A percentile compares a stretch with the other conserved stretches of the same genome.
Evolutionary conservation across 83 land plant species (phyloP).

Genomic region (Diphasiastrum complanatum): DNA sequence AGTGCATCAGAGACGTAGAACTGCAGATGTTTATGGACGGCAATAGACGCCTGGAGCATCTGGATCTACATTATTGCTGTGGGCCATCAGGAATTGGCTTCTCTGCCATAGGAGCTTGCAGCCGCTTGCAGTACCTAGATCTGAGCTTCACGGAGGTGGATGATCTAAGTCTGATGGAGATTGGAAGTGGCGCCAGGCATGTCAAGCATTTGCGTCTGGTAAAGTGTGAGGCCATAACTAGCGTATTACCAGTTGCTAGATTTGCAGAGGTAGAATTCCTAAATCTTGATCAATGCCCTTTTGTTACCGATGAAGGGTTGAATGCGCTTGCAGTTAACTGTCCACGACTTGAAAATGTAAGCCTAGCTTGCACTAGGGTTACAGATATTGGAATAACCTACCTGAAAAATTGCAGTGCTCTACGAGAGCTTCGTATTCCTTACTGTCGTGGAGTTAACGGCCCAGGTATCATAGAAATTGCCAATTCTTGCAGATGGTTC

Average conservation of each 20-base stretch:
- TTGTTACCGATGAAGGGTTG: constrained; percentile 42
- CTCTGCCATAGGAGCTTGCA: constrained; percentile 24
- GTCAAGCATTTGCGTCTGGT: constrained; percentile 29
- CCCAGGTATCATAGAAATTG: constrained; percentile 28
- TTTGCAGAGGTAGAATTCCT: constrained; percentile 30
- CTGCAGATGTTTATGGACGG: constrained; percentile 32
- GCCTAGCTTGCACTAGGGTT: constrained; percentile 33
- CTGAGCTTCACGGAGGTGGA: constrained; percentile 42
- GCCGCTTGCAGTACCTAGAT: constrained; percentile 24
- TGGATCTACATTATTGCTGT: constrained; percentile 26
- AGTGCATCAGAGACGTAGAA: constrained; percentile 36
- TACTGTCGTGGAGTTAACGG: constrained; percentile 36
- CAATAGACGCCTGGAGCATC: constrained; percentile 19
- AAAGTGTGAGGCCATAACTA: constrained; percentile 32
- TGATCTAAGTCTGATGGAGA: constrained; percentile 29
- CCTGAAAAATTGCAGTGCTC: constrained; percentile 24
- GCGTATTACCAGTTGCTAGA: constrained; percentile 18
- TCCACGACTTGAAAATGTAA: constrained; percentile 24
- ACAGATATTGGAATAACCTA: constrained; percentile 33
- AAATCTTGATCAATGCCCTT: constrained; percentile 31
- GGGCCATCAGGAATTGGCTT: constrained; percentile 30
- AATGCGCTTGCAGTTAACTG: constrained; percentile 20
- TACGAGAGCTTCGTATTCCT: constrained; percentile 27
- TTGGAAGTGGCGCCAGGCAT: constrained; percentile 23
- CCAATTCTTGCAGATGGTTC: constrained; percentile 26